phyloP scores from a whole-genome alignment of 2,329 filamentous ascomycete species.

The Apiospora phragmitis region DNA sequence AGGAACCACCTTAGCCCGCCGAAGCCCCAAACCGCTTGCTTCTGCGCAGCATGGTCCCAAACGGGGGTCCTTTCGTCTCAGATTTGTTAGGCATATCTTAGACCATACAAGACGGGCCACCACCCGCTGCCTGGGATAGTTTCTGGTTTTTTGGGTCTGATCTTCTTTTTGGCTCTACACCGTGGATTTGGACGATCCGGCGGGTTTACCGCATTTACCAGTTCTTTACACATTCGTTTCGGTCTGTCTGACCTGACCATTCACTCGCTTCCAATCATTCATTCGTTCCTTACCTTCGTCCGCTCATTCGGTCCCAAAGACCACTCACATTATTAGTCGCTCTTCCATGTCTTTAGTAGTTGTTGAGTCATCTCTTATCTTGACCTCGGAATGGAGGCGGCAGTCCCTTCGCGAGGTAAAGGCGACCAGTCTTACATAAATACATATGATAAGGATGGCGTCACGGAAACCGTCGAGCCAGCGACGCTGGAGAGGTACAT shows the following conservation, averaged over 20 bases:
- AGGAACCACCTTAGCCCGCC: neutral
- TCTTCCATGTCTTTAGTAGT: constrained; percentile 10
- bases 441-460: constrained; percentile 25
- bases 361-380: neutral
- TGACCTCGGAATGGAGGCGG: constrained; percentile 26
- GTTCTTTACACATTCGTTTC: constrained; percentile 1
- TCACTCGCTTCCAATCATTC: constrained; percentile 1
- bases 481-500: constrained; percentile 9
- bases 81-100: constrained; percentile 5
- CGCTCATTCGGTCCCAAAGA: neutral
- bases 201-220: neutral
- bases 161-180: constrained; percentile 3
- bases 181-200: constrained; percentile 7
- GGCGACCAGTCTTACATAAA: constrained; percentile 26
- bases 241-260: constrained; percentile 6
- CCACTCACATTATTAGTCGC: neutral
- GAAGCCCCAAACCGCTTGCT: neutral
- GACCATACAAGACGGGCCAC: constrained; percentile 1
- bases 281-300: constrained; percentile 1
- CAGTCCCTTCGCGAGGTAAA: constrained; percentile 24
- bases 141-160: constrained; percentile 2
- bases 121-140: neutral
- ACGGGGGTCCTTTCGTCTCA: constrained; percentile 4
- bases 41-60: neutral
- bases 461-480: constrained; percentile 7